Percentiles rank a stretch among this genome's conserved stretches.
Conservation (phyloP, 768 basidiomycete genomes). For the Lactarius akahatsu region DNA sequence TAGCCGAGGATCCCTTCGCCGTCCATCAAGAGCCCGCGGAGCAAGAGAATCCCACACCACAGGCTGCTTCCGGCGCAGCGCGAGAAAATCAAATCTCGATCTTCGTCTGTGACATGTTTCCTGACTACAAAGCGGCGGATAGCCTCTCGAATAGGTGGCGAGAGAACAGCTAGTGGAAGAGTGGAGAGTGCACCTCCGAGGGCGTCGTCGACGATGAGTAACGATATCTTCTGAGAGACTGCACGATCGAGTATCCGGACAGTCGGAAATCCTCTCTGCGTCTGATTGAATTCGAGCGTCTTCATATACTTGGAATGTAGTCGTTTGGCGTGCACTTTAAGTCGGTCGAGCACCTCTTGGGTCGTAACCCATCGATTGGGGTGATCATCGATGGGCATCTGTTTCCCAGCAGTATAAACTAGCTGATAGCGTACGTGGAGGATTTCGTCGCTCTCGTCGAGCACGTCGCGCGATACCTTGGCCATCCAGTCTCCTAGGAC, state of each 20-base stretch:
- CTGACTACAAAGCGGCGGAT: conserved; percentile 11
- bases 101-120: background rate
- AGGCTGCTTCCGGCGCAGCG: conserved; percentile 17
- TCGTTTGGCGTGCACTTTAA: conserved; percentile 27
- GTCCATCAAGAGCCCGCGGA: conserved; percentile 45
- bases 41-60: conserved; percentile 43
- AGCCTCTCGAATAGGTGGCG: conserved; percentile 1
- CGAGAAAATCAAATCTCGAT: background rate
- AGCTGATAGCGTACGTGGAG: conserved; percentile 49
- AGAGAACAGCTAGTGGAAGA: conserved; percentile 6
- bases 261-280: conserved; percentile 5
- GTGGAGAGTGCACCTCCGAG: conserved; percentile 4
- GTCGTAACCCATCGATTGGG: conserved; percentile 46
- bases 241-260: conserved; percentile 8
- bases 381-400: conserved; percentile 40
- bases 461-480: conserved; percentile 18
- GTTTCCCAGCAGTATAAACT: conserved; percentile 46
- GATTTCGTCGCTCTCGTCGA: conserved; percentile 36
- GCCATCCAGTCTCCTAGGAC: conserved; percentile 2
- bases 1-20: conserved; percentile 40
- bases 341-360: conserved; percentile 41
- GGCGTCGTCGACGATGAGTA: conserved; percentile 10
- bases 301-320: background rate
- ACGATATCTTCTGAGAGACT: background rate
- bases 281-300: background rate